Conservation (phyloP, 495 filamentous ascomycete species). For the Xylaria intraflava region DNA sequence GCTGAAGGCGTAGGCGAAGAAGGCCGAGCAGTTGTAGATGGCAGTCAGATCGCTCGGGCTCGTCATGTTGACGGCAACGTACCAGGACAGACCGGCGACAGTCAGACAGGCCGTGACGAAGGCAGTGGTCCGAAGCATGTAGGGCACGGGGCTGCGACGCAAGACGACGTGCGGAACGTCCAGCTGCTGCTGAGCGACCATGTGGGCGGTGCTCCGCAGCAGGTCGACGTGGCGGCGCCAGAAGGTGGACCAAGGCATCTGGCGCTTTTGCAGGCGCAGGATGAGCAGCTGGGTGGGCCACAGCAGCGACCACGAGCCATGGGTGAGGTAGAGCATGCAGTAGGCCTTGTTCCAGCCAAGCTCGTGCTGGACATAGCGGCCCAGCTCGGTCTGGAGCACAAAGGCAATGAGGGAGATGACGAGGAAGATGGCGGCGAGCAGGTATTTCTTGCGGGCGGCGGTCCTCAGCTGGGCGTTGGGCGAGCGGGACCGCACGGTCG, state of each 20-base stretch:
- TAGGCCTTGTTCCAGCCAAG: slow-evolving; percentile 93
- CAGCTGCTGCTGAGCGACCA: slow-evolving; percentile 66
- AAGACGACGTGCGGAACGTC: slow-evolving; percentile 42
- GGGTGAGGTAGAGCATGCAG: slow-evolving; percentile 96
- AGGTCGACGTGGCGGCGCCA: slow-evolving; percentile 73
- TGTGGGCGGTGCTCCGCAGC: slow-evolving; percentile 73
- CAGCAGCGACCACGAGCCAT: slow-evolving; percentile 84
- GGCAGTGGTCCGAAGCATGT: slow-evolving; percentile 70
- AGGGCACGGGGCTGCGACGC: slow-evolving; percentile 49
- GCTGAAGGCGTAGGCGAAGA: slow-evolving; percentile 95
- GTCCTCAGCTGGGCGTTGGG: slow-evolving; percentile 46
- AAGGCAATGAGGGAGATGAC: slow-evolving; percentile 75
- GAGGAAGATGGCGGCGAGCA: slow-evolving; percentile 77
- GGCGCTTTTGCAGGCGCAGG: slow-evolving; percentile 56
- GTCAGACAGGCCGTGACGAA: slow-evolving; percentile 83
- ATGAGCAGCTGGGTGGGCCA: slow-evolving; percentile 81
- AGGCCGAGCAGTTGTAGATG: slow-evolving; percentile 98
- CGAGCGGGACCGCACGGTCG: slow-evolving; percentile 54
- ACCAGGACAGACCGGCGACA: slow-evolving; percentile 90
- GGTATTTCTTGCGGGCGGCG: slow-evolving; percentile 72
- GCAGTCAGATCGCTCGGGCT: slow-evolving; percentile 88
- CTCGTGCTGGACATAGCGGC: slow-evolving; percentile 84
- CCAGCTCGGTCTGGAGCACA: slow-evolving; percentile 85
- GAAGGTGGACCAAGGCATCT: slow-evolving; percentile 72
- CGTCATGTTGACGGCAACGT: slow-evolving; percentile 87